A percentile compares a stretch with the other conserved stretches of the same genome.
Evolutionary conservation across 768 basidiomycete genomes (phyloP).

Genomic region (Trametes cubensis): DNA sequence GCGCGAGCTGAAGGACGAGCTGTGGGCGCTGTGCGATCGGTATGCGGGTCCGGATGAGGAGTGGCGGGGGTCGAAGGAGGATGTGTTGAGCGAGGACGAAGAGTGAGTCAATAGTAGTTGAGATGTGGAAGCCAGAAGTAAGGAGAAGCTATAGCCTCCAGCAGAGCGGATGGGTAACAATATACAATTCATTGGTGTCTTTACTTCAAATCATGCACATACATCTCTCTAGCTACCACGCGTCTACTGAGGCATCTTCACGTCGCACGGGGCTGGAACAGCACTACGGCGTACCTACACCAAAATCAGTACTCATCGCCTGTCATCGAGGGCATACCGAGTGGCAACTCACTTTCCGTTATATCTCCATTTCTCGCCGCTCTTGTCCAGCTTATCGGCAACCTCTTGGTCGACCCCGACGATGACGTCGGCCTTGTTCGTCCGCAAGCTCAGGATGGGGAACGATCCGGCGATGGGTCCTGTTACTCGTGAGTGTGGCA

Average conservation of each 20-base stretch:
- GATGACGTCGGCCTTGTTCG: constrained; percentile 94
- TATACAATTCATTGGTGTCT: neutral
- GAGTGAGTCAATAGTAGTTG: constrained; percentile 15
- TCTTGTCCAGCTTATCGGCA: constrained; percentile 67
- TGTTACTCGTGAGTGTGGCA: constrained; percentile 28
- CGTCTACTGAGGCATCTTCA: neutral
- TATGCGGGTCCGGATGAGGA: constrained; percentile 39
- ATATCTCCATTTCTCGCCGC: constrained; percentile 73
- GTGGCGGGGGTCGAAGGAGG: constrained; percentile 26
- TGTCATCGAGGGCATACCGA: neutral
- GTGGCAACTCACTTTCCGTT: constrained; percentile 67
- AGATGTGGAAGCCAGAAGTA: too few species aligned
- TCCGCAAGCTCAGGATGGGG: constrained; percentile 82
- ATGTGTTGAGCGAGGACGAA: constrained; percentile 33
- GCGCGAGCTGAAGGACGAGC: constrained; percentile 53
- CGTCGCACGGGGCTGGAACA: constrained; percentile 26
- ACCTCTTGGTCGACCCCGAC: constrained; percentile 75
- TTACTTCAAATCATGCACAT: neutral
- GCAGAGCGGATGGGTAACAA: neutral
- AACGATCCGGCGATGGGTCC: constrained; percentile 81
- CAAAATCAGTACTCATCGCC: neutral
- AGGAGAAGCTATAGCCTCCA: too few species aligned
- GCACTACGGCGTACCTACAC: constrained; percentile 31
- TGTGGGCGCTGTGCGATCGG: constrained; percentile 62
- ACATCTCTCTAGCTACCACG: neutral